Conservation (phyloP, 2,329 filamentous ascomycete genomes). For the Chalaropsis thielavioides region DNA sequence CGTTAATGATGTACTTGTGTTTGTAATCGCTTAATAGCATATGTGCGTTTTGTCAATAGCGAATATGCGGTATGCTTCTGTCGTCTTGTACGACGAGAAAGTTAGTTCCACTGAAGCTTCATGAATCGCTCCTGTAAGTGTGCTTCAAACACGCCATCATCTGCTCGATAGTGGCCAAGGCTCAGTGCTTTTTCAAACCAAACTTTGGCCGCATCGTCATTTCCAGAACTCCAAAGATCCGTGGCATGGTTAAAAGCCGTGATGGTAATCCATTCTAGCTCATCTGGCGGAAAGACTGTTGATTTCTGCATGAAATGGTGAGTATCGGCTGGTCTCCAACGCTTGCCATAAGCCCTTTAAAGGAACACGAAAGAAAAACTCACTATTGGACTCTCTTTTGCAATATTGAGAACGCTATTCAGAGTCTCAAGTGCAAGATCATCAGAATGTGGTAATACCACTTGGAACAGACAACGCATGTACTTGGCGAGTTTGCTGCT, state of each 20-base stretch:
- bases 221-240: constrained; percentile 44
- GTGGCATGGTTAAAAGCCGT: constrained; percentile 56
- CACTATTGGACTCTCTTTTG: constrained; percentile 36
- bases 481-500: constrained; percentile 54
- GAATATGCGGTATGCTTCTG: not conserved
- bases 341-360: not conserved
- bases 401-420: constrained; percentile 45
- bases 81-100: not conserved
- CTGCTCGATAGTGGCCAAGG: constrained; percentile 43
- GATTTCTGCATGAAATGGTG: constrained; percentile 13
- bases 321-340: not conserved
- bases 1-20: not conserved
- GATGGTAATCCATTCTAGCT: constrained; percentile 63
- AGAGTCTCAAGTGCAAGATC: constrained; percentile 44
- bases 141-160: constrained; percentile 34
- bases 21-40: not conserved
- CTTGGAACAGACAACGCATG: constrained; percentile 61
- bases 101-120: constrained; percentile 25
- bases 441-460: constrained; percentile 44
- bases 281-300: constrained; percentile 43
- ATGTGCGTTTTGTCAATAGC: not conserved
- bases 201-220: constrained; percentile 38
- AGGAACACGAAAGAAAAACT: constrained; percentile 18
- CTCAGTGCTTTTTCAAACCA: constrained; percentile 52
- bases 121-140: constrained; percentile 32